phyloP scores from a whole-genome alignment of 208 protist genomes.

The Trypanosoma platydactyli region DNA sequence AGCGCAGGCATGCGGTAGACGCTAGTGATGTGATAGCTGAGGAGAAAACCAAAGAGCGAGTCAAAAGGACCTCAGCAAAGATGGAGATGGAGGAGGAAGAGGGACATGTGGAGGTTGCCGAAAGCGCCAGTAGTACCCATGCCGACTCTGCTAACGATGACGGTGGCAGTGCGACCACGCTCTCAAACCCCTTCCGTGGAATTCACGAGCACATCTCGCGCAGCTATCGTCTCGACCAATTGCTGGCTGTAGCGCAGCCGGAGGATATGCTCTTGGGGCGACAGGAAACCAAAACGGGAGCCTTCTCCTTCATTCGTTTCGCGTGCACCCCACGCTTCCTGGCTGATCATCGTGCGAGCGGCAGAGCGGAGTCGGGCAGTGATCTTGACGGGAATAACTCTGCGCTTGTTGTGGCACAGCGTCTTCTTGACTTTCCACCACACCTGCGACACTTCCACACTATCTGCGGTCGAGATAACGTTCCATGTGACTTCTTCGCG shows the following conservation, averaged over 20 bases:
- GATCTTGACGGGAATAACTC: too few species aligned
- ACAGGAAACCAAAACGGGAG: slow-evolving; percentile 61
- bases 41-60: too few species aligned
- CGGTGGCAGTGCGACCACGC: not conserved
- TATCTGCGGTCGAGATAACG: slow-evolving; percentile 68
- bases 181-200: slow-evolving; percentile 71
- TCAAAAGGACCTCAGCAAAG: not conserved
- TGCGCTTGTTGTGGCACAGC: slow-evolving; percentile 64
- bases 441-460: slow-evolving; percentile 65
- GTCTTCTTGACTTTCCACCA: slow-evolving; percentile 70
- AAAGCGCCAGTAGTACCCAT: not conserved
- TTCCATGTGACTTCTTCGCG: slow-evolving; percentile 85
- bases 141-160: not conserved
- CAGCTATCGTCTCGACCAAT: slow-evolving; percentile 78
- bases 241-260: slow-evolving; percentile 35
- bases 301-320: slow-evolving; percentile 71
- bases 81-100: too few species aligned
- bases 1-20: too few species aligned
- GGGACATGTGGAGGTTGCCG: too few species aligned
- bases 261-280: slow-evolving; percentile 50
- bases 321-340: slow-evolving; percentile 36
- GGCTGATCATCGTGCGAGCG: slow-evolving; percentile 39
- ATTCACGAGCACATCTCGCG: slow-evolving; percentile 56
- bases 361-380: too few species aligned
- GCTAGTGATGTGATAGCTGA: too few species aligned